Percentiles rank a stretch among this genome's conserved stretches.
These are phyloP conservation scores for Pseudogymnoascus verrucosus DNA, from an alignment of 2,329 filamentous ascomycete species.

Conservation along the genomic window DNA sequence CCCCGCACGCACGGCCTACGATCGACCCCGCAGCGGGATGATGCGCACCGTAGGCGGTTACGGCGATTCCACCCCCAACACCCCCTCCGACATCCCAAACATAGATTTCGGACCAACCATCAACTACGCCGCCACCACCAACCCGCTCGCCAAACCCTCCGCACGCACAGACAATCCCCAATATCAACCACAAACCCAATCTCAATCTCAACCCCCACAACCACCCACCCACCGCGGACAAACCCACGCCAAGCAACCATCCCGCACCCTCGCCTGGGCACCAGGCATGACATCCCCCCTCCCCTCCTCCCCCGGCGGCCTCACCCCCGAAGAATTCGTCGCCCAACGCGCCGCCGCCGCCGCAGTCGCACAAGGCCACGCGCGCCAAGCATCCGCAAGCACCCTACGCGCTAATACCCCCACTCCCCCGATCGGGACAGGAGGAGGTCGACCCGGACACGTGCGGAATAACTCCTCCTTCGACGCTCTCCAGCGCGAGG, in stretches of 20 bases:
- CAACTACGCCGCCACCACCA: conserved; percentile 41
- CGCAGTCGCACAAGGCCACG: conserved; percentile 47
- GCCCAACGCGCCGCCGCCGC: conserved; percentile 58
- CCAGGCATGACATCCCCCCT: conserved; percentile 52
- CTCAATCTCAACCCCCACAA: background rate
- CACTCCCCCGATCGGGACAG: conserved; percentile 30
- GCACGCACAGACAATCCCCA: background rate
- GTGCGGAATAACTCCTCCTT: conserved; percentile 37
- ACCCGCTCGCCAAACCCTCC: background rate
- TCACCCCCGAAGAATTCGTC: conserved; percentile 78
- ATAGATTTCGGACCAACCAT: conserved; percentile 84
- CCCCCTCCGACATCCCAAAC: conserved; percentile 42
- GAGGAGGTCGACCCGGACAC: background rate
- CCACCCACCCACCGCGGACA: background rate
- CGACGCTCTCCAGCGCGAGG: conserved; percentile 38
- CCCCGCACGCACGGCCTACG: conserved; percentile 40
- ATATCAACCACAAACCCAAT: background rate
- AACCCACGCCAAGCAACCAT: background rate
- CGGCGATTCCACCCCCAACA: background rate
- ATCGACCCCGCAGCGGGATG: conserved; percentile 69
- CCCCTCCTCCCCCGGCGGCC: conserved; percentile 38
- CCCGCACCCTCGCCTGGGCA: conserved; percentile 68
- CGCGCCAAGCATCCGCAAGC: conserved; percentile 47
- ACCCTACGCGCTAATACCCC: conserved; percentile 35
- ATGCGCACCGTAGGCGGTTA: conserved; percentile 55